Percentiles rank a stretch among this genome's conserved stretches.
These are phyloP conservation scores for Mortierella polycephala DNA, from an alignment of 371 early-diverging fungal genomes.

Conservation along the genomic window DNA sequence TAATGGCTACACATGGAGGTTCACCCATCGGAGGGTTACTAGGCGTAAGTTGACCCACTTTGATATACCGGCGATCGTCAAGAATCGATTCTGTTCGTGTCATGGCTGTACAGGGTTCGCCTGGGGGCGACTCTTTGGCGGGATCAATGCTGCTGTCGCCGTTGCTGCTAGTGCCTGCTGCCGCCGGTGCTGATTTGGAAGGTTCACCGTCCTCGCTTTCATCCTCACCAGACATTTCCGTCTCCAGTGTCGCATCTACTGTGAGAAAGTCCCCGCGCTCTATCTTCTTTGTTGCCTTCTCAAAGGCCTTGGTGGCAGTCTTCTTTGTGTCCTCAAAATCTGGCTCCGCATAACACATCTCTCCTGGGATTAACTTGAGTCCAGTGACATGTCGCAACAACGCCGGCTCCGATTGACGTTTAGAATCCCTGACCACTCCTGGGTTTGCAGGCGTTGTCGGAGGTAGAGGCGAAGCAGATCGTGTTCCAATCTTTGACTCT, in stretches of 20 bases:
- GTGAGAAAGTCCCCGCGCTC: slow-evolving; percentile 30
- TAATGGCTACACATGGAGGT: slow-evolving; percentile 37
- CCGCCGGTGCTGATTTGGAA: neutral
- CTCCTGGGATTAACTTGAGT: slow-evolving; percentile 40
- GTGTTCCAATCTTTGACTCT: neutral
- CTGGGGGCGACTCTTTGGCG: neutral
- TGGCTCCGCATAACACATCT: slow-evolving; percentile 33
- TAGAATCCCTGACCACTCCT: slow-evolving; percentile 3
- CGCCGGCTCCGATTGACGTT: slow-evolving; percentile 7
- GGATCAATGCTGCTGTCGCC: neutral
- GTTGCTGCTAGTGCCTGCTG: neutral
- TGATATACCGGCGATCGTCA: slow-evolving; percentile 44
- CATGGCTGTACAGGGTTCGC: slow-evolving; percentile 24
- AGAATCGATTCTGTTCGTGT: slow-evolving; percentile 40
- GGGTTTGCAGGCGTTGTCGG: slow-evolving; percentile 3
- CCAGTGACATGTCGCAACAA: slow-evolving; percentile 39
- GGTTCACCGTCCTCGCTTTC: neutral
- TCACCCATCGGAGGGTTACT: slow-evolving; percentile 46
- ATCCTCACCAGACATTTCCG: neutral
- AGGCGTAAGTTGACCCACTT: slow-evolving; percentile 33
- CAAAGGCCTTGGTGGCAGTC: slow-evolving; percentile 26
- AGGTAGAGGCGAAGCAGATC: neutral
- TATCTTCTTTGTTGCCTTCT: slow-evolving; percentile 22
- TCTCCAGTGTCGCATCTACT: slow-evolving; percentile 15
- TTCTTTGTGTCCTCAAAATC: slow-evolving; percentile 30